These are phyloP conservation scores for Bondarzewia mesenterica DNA, from an alignment of 1,284 basidiomycete genomes.

Conservation along the genomic window DNA sequence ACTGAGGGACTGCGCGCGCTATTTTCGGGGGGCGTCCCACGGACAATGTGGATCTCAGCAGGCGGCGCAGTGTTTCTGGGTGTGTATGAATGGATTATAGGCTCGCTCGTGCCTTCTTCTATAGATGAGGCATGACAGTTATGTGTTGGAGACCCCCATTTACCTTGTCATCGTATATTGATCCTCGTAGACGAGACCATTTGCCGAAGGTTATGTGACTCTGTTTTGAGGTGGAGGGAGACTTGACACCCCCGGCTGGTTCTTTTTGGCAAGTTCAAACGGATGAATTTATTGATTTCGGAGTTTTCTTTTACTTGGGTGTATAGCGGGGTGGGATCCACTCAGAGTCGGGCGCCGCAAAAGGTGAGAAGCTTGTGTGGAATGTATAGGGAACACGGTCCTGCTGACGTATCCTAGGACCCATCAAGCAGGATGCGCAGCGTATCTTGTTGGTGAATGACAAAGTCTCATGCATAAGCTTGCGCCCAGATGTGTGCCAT, in stretches of 20 bases:
- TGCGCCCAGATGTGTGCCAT: too few relatives aligned
- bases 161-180: background rate
- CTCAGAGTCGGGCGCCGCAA: background rate
- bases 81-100: slow-evolving; percentile 72
- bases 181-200: background rate
- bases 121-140: slow-evolving; percentile 1
- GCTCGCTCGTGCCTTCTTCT: slow-evolving; percentile 4
- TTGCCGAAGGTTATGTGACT: background rate
- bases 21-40: slow-evolving; percentile 84
- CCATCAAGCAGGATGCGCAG: background rate
- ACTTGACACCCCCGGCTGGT: background rate
- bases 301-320: too few relatives aligned
- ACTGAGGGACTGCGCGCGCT: slow-evolving; percentile 73
- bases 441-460: background rate
- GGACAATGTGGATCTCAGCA: slow-evolving; percentile 93
- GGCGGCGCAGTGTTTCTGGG: slow-evolving; percentile 97
- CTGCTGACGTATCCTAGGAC: background rate
- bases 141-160: background rate
- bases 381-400: background rate
- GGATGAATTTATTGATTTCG: too few relatives aligned
- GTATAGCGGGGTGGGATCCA: too few relatives aligned
- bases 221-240: background rate
- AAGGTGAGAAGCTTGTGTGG: background rate
- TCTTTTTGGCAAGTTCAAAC: too few relatives aligned
- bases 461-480: too few relatives aligned